phyloP scores from a whole-genome alignment of 2,329 filamentous ascomycete genomes.

The Metarhizium album region DNA sequence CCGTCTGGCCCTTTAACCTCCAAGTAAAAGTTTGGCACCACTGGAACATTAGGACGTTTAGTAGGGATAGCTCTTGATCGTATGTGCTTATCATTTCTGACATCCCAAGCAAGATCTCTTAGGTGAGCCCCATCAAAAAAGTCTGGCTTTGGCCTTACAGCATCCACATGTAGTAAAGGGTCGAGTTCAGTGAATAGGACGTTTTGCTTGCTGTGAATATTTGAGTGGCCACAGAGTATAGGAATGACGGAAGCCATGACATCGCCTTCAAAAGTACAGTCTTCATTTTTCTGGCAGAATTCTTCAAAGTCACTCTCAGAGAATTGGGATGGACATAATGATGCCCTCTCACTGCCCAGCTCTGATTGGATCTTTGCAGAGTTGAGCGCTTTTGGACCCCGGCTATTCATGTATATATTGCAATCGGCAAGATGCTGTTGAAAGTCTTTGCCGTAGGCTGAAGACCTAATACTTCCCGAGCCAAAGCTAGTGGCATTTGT shows the following conservation, averaged over 20 bases:
- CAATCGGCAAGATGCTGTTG: background rate
- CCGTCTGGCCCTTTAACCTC: conserved; percentile 25
- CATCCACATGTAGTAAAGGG: conserved; percentile 21
- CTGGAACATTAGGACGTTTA: conserved; percentile 17
- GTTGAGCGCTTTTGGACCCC: background rate
- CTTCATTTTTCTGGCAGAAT: conserved; percentile 14
- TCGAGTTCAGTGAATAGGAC: conserved; percentile 17
- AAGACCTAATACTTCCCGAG: background rate
- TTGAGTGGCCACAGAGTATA: conserved; percentile 14
- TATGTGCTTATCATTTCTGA: conserved; percentile 6
- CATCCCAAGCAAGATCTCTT: background rate
- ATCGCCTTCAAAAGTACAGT: background rate
- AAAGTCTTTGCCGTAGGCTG: background rate
- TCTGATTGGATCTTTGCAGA: background rate
- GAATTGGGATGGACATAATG: conserved; percentile 27
- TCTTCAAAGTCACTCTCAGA: conserved; percentile 16
- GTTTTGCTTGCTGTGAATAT: conserved; percentile 3
- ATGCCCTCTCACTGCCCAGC: conserved; percentile 6
- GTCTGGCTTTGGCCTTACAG: conserved; percentile 14
- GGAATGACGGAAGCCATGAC: background rate
- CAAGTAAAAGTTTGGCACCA: conserved; percentile 29
- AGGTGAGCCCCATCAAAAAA: background rate
- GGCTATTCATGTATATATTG: background rate
- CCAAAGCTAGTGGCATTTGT: background rate
- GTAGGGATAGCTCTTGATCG: conserved; percentile 16